Evolutionary conservation across 179 eudicot species (phyloP), one percentile per base, ranked within the genome.

Genomic region (Beta lomatogona): DNA sequence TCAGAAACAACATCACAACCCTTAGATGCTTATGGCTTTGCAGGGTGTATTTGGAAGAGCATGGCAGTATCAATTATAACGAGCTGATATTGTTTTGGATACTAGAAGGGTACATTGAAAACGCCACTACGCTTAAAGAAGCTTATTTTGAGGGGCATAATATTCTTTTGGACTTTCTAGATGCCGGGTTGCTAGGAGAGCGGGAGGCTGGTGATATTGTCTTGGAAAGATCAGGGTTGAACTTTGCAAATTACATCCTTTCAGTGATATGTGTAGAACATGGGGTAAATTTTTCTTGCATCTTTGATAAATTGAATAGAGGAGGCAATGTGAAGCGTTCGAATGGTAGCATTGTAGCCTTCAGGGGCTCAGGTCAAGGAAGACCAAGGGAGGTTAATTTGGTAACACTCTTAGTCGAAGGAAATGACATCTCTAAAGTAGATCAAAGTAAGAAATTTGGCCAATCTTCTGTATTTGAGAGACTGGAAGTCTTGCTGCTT

Each of bases 11-110:
- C 11, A 2, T 50, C 16, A 48, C 59, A 14, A 2, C 65, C 9
- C 61, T 8, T 7, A 77, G 59, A 67, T 77, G 80, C 61, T 48
- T 77, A 48, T 65, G 57, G 54, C 41, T 10, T 7, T 18, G 57
- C 69, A 18, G 7, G 16, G 1, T 45, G 1, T 61, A 61, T 46
- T 46, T 76, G 19, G 25, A 45, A 1, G 48, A 21, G 3, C 46
- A 41, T 54, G 73, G 77, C 18, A 54, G 81, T 31, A 77, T 88
- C 18, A 83, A 88, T 31, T 86, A 84, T 76, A 90, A 79, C 50
- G 91, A 85, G 72, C 48, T 90, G 81, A 90, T 88, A 77, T 84
- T 88, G 50, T 82, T 80, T 78, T 90, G 88, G 92, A 88, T 88
- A 16, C 14, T 90, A 70, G 91, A 90, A 83, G 92, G 89, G 31